These are phyloP conservation scores for Neofusicoccum kwambonambiense DNA, from an alignment of 2,329 filamentous ascomycete genomes.

Conservation along the genomic window DNA sequence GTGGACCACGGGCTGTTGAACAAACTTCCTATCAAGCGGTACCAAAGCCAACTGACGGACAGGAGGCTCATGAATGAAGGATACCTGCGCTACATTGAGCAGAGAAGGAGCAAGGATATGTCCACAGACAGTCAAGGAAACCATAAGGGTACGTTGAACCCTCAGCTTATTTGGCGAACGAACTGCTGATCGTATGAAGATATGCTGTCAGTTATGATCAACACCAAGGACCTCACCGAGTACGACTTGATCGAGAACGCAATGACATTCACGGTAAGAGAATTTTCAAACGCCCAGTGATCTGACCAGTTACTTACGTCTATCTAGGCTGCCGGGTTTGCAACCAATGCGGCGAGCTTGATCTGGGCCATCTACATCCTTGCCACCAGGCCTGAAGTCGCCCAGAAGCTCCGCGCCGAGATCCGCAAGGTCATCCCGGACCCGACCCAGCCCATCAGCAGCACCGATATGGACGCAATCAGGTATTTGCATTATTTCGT, in stretches of 20 bases:
- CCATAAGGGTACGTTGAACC: not conserved
- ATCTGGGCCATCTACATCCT: conserved; percentile 3
- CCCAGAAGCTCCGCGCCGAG: not conserved
- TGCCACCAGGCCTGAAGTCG: not conserved
- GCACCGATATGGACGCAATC: not conserved
- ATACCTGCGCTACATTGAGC: not conserved
- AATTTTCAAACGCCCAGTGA: no score
- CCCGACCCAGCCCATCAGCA: not conserved
- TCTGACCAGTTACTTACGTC: not conserved
- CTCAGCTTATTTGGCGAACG: not conserved
- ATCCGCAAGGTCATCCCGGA: not conserved
- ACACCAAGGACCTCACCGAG: not conserved
- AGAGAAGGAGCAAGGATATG: not conserved
- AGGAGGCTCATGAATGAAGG: not conserved
- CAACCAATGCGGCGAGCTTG: not conserved
- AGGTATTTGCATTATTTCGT: not conserved
- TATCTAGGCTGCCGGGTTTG: not conserved
- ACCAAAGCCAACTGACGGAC: not conserved
- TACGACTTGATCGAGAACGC: conserved; percentile 3
- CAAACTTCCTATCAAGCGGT: not conserved
- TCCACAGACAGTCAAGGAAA: not conserved
- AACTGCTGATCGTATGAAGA: not conserved
- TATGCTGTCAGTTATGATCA: conserved; percentile 1
- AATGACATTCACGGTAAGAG: not conserved
- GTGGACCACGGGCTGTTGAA: not conserved